Conservation (phyloP, 148 eudicot species). For the Polygonum maritimum region DNA sequence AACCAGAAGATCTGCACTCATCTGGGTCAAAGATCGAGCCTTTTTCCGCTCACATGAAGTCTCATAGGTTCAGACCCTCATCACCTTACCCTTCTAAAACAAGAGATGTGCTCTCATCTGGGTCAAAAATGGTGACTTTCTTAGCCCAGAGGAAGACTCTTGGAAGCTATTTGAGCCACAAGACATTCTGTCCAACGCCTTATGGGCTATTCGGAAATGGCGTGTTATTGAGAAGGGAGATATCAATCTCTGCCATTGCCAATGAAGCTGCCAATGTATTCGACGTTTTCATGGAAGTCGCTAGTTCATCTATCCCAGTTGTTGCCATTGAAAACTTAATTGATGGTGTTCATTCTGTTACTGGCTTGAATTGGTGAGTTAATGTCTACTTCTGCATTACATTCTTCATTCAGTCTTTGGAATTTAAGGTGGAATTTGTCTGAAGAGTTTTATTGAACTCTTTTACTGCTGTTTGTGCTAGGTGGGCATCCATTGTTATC, state of each 20-base stretch:
- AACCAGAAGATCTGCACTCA: background rate
- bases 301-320: conserved; percentile 66
- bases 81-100: conserved; percentile 23
- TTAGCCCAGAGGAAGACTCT: conserved; percentile 19
- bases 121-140: conserved; percentile 8
- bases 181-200: background rate
- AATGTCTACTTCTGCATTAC: background rate
- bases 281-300: conserved; percentile 74
- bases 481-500: conserved; percentile 77
- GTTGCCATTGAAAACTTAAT: conserved; percentile 57
- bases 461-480: background rate
- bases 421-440: background rate
- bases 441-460: background rate
- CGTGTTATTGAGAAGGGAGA: background rate
- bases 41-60: conserved; percentile 16
- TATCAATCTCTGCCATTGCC: background rate
- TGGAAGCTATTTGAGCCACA: conserved; percentile 18
- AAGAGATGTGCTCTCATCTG: background rate
- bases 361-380: conserved; percentile 61
- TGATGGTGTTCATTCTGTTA: conserved; percentile 44
- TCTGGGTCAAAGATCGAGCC: conserved; percentile 8
- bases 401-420: background rate
- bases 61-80: conserved; percentile 29
- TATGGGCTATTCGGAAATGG: conserved; percentile 3
- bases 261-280: conserved; percentile 22